Percentiles rank a stretch among this genome's conserved stretches.
phyloP scores from a whole-genome alignment of 1,139 yeast species.

The Debaryomyces psychrophilus region DNA sequence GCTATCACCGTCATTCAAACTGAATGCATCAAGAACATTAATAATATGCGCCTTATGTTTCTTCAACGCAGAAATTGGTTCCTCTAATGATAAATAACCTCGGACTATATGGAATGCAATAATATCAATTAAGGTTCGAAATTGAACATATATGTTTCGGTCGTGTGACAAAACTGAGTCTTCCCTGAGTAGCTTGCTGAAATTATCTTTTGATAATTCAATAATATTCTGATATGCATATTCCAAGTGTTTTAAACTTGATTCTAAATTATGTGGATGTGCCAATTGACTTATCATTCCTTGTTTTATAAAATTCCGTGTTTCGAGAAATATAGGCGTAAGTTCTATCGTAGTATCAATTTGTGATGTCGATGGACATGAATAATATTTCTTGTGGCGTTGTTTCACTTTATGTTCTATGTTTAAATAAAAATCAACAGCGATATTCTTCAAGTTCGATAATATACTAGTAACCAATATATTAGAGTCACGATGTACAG shows the following conservation, averaged over 20 bases:
- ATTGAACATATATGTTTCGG: slow-evolving; percentile 28
- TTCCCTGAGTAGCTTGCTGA: slow-evolving; percentile 14
- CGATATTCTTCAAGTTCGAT: slow-evolving; percentile 32
- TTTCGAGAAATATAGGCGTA: slow-evolving; percentile 44
- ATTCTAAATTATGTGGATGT: slow-evolving; percentile 40
- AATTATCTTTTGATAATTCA: slow-evolving; percentile 27
- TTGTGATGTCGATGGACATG: slow-evolving; percentile 31
- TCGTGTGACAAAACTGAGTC: slow-evolving; percentile 32
- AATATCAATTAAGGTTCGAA: slow-evolving; percentile 57
- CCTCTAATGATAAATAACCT: slow-evolving; percentile 62
- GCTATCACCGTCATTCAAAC: slow-evolving; percentile 12
- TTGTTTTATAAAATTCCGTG: slow-evolving; percentile 43
- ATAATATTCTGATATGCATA: slow-evolving; percentile 38
- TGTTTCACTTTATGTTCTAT: slow-evolving; percentile 39
- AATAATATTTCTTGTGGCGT: slow-evolving; percentile 42
- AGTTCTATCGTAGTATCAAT: slow-evolving; percentile 36
- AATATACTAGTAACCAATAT: slow-evolving; percentile 32
- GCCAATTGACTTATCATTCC: slow-evolving; percentile 38
- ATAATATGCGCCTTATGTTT: slow-evolving; percentile 67
- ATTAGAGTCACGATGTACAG: slow-evolving; percentile 32
- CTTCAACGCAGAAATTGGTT: slow-evolving; percentile 59
- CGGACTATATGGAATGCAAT: slow-evolving; percentile 66
- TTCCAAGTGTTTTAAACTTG: slow-evolving; percentile 34
- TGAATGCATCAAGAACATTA: slow-evolving; percentile 31
- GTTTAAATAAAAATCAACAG: slow-evolving; percentile 38